Conservation (phyloP, 148 eudicot species). For the Camellia granthamiana region DNA sequence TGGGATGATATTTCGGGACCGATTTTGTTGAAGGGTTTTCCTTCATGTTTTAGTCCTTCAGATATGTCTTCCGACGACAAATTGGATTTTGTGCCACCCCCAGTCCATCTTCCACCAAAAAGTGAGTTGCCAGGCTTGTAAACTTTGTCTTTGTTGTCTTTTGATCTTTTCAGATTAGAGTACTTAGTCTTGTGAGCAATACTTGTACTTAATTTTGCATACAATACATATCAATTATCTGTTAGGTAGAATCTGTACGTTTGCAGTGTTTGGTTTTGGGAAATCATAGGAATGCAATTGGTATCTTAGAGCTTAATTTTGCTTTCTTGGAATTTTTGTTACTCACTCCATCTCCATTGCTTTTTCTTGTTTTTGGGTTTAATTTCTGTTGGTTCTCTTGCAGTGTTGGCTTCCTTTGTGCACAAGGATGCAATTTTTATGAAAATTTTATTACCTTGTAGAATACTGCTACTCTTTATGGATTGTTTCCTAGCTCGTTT, state of each 20-base stretch:
- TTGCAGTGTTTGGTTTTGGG: neutral
- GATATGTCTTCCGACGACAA: conserved; percentile 21
- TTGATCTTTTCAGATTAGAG: neutral
- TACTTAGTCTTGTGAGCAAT: neutral
- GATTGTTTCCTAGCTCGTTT: neutral
- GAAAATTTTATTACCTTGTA: neutral
- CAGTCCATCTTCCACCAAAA: conserved; percentile 46
- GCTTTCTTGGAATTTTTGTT: neutral
- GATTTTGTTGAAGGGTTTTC: conserved; percentile 53
- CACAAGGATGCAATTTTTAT: neutral
- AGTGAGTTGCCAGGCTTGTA: conserved; percentile 34
- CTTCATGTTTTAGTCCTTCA: conserved; percentile 39
- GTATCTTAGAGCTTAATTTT: neutral
- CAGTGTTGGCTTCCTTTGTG: conserved; percentile 11
- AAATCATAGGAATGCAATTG: neutral
- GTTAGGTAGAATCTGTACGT: neutral
- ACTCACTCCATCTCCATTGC: neutral
- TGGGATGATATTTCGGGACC: conserved; percentile 54
- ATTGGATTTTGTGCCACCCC: conserved; percentile 17
- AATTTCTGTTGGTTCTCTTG: neutral
- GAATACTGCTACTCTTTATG: neutral
- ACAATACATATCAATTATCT: neutral
- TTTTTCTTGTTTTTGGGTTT: neutral
- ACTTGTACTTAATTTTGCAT: neutral
- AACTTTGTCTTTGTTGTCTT: neutral